These are phyloP conservation scores for Nannochloropsis salina DNA, from an alignment of 108 stramenopile genomes.

Conservation along the genomic window DNA sequence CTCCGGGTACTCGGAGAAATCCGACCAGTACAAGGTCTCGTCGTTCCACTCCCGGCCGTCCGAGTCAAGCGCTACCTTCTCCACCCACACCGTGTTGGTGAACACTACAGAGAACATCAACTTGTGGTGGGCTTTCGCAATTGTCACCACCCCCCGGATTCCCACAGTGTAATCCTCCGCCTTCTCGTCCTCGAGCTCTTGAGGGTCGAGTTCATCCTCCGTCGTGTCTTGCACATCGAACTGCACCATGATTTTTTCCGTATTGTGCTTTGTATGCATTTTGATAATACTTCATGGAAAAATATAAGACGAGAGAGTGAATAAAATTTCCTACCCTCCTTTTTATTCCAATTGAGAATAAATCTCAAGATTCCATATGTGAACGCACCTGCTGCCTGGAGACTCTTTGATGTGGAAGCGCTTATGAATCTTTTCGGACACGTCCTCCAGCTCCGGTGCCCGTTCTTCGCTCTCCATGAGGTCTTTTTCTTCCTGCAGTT, in stretches of 20 bases:
- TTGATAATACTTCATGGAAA: background rate
- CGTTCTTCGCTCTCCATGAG: background rate
- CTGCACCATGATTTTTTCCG: constrained; percentile 20
- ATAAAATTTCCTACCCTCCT: background rate
- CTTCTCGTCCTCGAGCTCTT: background rate
- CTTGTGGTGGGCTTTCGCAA: constrained; percentile 17
- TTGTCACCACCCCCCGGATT: background rate
- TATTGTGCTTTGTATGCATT: constrained; percentile 16
- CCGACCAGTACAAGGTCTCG: background rate
- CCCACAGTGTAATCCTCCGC: constrained; percentile 11
- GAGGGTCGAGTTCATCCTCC: background rate
- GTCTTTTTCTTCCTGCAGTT: constrained; percentile 7
- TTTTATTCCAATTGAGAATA: background rate
- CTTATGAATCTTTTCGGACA: background rate
- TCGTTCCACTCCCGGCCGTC: background rate
- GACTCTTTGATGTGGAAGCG: background rate
- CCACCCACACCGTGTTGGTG: background rate
- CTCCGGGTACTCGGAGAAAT: constrained; percentile 8
- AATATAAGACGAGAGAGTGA: background rate
- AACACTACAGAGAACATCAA: constrained; percentile 18
- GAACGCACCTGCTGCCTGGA: background rate
- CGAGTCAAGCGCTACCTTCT: background rate
- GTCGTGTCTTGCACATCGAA: background rate
- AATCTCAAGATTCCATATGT: background rate
- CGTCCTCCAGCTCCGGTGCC: constrained; percentile 6